phyloP scores from a whole-genome alignment of 2,329 filamentous ascomycete species.

The Cadophora sp. region DNA sequence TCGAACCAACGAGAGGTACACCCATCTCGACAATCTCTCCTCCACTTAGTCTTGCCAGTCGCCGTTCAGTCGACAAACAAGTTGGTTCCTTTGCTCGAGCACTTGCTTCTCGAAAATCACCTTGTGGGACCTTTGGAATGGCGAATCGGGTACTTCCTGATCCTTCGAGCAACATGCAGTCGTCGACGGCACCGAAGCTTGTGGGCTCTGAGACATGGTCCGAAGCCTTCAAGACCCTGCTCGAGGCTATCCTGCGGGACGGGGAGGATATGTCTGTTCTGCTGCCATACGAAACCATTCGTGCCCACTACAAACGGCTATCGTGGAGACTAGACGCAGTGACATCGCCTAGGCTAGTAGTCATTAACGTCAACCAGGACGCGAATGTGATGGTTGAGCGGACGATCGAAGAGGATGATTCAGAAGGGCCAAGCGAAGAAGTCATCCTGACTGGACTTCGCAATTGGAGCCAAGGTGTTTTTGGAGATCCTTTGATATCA shows the following conservation, averaged over 20 bases:
- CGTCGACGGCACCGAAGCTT: slow-evolving; percentile 17
- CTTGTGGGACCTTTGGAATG: slow-evolving; percentile 41
- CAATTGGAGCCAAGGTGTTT: slow-evolving; percentile 65
- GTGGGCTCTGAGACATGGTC: slow-evolving; percentile 56
- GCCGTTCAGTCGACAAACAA: slow-evolving; percentile 39
- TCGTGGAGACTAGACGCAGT: slow-evolving; percentile 59
- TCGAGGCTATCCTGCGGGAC: slow-evolving; percentile 64
- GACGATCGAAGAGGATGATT: slow-evolving; percentile 22
- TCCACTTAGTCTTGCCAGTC: slow-evolving; percentile 38
- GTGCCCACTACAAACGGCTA: slow-evolving; percentile 58
- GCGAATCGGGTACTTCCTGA: slow-evolving; percentile 37
- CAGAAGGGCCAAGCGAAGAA: slow-evolving; percentile 18
- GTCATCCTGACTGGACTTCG: slow-evolving; percentile 55
- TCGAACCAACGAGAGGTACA: slow-evolving; percentile 35
- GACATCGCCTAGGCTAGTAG: slow-evolving; percentile 56
- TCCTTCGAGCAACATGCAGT: slow-evolving; percentile 22
- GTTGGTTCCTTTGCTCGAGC: slow-evolving; percentile 39
- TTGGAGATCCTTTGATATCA: slow-evolving; percentile 65
- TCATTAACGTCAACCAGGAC: slow-evolving; percentile 59
- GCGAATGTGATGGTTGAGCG: slow-evolving; percentile 55
- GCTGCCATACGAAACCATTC: slow-evolving; percentile 62
- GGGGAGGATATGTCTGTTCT: slow-evolving; percentile 65
- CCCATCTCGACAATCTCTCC: slow-evolving; percentile 38
- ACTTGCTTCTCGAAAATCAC: slow-evolving; percentile 40
- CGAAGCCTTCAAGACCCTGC: slow-evolving; percentile 60